Percentiles rank a stretch among this genome's conserved stretches.
Evolutionary conservation across 2,329 filamentous ascomycete genomes (phyloP).

Genomic region (Paraconiothyrium brasiliense): DNA sequence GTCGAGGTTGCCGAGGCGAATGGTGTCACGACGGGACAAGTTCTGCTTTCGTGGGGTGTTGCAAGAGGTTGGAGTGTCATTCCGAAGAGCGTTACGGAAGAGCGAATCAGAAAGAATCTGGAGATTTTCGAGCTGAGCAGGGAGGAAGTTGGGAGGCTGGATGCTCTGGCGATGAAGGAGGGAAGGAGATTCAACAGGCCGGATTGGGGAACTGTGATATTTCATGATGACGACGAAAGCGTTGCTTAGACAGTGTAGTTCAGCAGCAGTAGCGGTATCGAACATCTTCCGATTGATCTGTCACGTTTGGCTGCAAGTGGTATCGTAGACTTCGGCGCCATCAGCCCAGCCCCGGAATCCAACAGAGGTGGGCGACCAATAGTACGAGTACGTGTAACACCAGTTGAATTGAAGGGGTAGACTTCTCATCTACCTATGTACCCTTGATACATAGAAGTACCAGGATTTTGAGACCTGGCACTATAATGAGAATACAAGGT

Average conservation of each 20-base stretch:
- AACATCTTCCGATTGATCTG: too few species aligned
- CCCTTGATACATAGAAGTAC: too few species aligned
- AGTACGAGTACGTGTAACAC: too few species aligned
- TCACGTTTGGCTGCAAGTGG: too few species aligned
- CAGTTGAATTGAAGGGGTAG: too few species aligned
- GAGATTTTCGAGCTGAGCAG: slow-evolving; percentile 21
- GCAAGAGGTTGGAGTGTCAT: slow-evolving; percentile 57
- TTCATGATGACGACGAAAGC: slow-evolving; percentile 52
- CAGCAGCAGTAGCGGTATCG: too few species aligned
- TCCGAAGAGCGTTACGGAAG: slow-evolving; percentile 28
- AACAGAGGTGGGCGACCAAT: too few species aligned
- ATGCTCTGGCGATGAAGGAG: slow-evolving; percentile 45
- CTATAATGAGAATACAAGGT: too few species aligned
- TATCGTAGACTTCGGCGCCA: too few species aligned
- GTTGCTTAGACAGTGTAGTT: slow-evolving; percentile 8
- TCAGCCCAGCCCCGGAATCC: too few species aligned
- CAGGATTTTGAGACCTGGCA: too few species aligned
- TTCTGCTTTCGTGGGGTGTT: slow-evolving; percentile 81
- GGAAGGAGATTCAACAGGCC: slow-evolving; percentile 57
- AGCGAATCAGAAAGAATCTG: slow-evolving; percentile 23
- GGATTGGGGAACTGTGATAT: slow-evolving; percentile 57
- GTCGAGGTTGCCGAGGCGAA: slow-evolving; percentile 70
- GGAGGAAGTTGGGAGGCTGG: slow-evolving; percentile 27
- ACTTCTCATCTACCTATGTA: too few species aligned
- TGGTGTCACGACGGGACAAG: slow-evolving; percentile 74